A percentile compares a stretch with the other conserved stretches of the same genome.
Evolutionary conservation across 306 rosid genomes (phyloP).

Genomic region (Quercus bicolor): DNA sequence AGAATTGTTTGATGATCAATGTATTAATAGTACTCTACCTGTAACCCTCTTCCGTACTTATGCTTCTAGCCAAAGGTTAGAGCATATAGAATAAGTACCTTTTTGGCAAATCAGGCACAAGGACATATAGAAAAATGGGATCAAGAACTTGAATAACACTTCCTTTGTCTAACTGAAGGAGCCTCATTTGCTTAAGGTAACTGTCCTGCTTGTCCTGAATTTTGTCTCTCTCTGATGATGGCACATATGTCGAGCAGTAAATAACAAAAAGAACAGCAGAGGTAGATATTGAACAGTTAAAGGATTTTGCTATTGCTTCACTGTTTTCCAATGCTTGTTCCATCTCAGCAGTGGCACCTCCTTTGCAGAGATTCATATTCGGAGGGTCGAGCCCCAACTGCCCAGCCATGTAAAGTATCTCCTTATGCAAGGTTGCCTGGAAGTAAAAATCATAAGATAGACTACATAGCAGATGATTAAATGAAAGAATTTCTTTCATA

Average conservation of each 20-base stretch:
- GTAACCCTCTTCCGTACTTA: neutral
- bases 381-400: slow-evolving; percentile 95
- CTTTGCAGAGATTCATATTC: slow-evolving; percentile 74
- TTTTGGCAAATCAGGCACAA: slow-evolving; percentile 84
- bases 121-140: slow-evolving; percentile 65
- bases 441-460: slow-evolving; percentile 22
- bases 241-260: slow-evolving; percentile 63
- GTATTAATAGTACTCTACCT: neutral
- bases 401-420: slow-evolving; percentile 97
- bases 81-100: slow-evolving; percentile 38
- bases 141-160: slow-evolving; percentile 32
- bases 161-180: slow-evolving; percentile 30
- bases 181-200: slow-evolving; percentile 51
- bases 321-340: slow-evolving; percentile 80
- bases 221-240: slow-evolving; percentile 39
- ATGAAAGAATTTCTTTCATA: neutral
- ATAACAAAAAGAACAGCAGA: slow-evolving; percentile 57
- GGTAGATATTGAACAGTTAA: slow-evolving; percentile 68
- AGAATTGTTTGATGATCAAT: neutral
- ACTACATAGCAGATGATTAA: neutral
- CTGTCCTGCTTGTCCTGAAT: slow-evolving; percentile 54
- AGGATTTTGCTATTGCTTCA: slow-evolving; percentile 87
- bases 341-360: slow-evolving; percentile 62
- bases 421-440: slow-evolving; percentile 86
- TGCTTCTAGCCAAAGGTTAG: neutral